Evolutionary conservation across 305 asterid species (phyloP).

Genomic region (Fraxinus latifolia): DNA sequence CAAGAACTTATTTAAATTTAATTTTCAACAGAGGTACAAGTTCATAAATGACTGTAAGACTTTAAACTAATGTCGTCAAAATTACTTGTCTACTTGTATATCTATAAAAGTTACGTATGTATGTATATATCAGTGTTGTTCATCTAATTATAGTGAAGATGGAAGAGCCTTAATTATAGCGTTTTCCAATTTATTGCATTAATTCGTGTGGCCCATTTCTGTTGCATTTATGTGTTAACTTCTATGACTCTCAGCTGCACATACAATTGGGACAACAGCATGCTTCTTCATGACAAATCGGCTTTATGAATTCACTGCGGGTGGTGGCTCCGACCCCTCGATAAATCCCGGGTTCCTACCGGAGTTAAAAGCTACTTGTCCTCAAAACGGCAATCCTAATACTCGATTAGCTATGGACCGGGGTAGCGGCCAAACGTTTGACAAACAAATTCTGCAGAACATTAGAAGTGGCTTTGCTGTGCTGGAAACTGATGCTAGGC

Average conservation of each 20-base stretch:
- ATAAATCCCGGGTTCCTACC: slow-evolving; percentile 58
- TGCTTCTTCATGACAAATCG: slow-evolving; percentile 83
- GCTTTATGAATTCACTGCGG: slow-evolving; percentile 55
- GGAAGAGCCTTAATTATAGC: not conserved
- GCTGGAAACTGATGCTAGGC: slow-evolving; percentile 61
- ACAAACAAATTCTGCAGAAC: slow-evolving; percentile 52
- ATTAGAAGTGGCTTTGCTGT: slow-evolving; percentile 71
- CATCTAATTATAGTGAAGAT: not conserved
- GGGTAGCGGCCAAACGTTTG: slow-evolving; percentile 50
- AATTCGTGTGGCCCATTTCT: not conserved
- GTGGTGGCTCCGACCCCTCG: slow-evolving; percentile 66
- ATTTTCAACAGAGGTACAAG: not conserved
- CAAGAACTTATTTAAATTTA: not conserved
- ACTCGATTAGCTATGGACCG: slow-evolving; percentile 60
- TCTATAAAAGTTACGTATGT: not conserved
- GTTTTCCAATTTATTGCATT: not conserved
- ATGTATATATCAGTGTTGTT: not conserved
- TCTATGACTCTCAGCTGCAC: slow-evolving; percentile 53
- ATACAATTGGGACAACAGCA: slow-evolving; percentile 80
- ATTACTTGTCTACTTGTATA: not conserved
- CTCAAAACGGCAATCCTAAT: slow-evolving; percentile 43
- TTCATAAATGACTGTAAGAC: not conserved
- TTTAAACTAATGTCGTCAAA: not conserved
- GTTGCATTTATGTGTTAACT: not conserved
- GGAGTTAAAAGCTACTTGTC: slow-evolving; percentile 56